A percentile compares a stretch with the other conserved stretches of the same genome.
Evolutionary conservation across 306 rosid species (phyloP).

Genomic region (Ceratonia siliqua): DNA sequence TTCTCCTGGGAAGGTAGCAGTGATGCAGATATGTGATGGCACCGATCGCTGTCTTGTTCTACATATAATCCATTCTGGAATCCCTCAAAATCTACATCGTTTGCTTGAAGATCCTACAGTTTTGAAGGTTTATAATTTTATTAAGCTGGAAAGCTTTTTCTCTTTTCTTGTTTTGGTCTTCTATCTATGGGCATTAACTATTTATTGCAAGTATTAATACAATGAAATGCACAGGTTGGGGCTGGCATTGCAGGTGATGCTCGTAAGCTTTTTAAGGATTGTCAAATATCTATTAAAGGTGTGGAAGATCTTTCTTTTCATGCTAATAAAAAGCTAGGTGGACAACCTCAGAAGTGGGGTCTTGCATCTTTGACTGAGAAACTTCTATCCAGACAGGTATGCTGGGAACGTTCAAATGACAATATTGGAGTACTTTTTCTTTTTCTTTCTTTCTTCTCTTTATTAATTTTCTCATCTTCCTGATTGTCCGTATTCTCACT

Average conservation of each 20-base stretch:
- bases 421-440: background rate
- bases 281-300: conserved; percentile 60
- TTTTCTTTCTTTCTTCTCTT: background rate
- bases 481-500: background rate
- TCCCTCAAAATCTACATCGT: conserved; percentile 64
- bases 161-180: background rate
- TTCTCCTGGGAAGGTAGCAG: conserved; percentile 82
- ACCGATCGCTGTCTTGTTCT: conserved; percentile 67
- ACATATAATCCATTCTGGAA: conserved; percentile 86
- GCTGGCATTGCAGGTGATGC: conserved; percentile 70
- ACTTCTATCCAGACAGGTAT: conserved; percentile 74
- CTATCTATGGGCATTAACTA: conserved; percentile 11
- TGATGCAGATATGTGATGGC: conserved; percentile 80
- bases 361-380: conserved; percentile 73
- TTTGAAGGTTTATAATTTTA: conserved; percentile 58
- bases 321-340: conserved; percentile 73
- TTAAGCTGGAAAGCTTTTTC: background rate
- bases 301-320: conserved; percentile 68
- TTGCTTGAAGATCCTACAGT: conserved; percentile 72
- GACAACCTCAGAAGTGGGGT: conserved; percentile 54
- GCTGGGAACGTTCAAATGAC: conserved; percentile 11
- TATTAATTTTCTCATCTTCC: conserved; percentile 9
- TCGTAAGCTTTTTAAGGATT: conserved; percentile 73
- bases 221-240: conserved; percentile 66
- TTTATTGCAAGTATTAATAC: background rate